A percentile compares a stretch with the other conserved stretches of the same genome.
Conservation (phyloP, 768 basidiomycete genomes). For the Pleurotus salmoneostramineus region DNA sequence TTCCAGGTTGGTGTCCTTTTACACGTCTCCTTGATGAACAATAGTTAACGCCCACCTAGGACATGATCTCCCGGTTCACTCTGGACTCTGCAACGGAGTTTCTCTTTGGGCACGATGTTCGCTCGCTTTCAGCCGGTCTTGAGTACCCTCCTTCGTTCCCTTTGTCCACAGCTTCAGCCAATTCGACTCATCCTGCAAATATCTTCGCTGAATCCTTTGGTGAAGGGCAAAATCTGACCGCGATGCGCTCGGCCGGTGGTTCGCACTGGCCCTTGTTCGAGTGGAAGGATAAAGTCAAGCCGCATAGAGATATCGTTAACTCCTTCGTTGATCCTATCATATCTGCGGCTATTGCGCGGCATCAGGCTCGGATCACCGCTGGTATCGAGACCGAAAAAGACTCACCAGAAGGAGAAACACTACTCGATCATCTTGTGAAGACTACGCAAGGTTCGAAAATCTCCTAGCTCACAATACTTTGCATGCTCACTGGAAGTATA, state of each 20-base stretch:
- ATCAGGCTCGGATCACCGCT: conserved; percentile 12
- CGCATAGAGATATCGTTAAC: conserved; percentile 40
- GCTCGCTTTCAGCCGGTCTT: conserved; percentile 44
- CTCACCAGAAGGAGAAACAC: conserved; percentile 34
- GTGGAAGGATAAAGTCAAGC: conserved; percentile 39
- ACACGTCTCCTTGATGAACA: neutral
- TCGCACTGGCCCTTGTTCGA: conserved; percentile 47
- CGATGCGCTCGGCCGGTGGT: conserved; percentile 33
- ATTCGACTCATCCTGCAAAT: conserved; percentile 31
- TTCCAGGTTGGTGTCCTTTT: conserved; percentile 40
- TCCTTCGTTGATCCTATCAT: conserved; percentile 49
- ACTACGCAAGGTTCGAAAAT: conserved; percentile 41
- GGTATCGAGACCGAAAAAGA: conserved; percentile 12
- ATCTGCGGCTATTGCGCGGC: conserved; percentile 36
- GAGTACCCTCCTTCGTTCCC: conserved; percentile 39
- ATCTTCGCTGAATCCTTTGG: conserved; percentile 47
- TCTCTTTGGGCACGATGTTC: conserved; percentile 51
- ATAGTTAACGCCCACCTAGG: conserved; percentile 21
- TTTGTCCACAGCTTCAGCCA: conserved; percentile 14
- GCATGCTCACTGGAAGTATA: neutral
- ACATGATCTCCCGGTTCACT: conserved; percentile 47
- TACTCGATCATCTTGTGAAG: conserved; percentile 47
- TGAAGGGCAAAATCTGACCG: conserved; percentile 33
- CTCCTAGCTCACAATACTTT: neutral
- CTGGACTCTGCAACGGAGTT: conserved; percentile 63